Evolutionary conservation across 2,329 filamentous ascomycete species (phyloP).

Genomic region (Alternaria sp.): DNA sequence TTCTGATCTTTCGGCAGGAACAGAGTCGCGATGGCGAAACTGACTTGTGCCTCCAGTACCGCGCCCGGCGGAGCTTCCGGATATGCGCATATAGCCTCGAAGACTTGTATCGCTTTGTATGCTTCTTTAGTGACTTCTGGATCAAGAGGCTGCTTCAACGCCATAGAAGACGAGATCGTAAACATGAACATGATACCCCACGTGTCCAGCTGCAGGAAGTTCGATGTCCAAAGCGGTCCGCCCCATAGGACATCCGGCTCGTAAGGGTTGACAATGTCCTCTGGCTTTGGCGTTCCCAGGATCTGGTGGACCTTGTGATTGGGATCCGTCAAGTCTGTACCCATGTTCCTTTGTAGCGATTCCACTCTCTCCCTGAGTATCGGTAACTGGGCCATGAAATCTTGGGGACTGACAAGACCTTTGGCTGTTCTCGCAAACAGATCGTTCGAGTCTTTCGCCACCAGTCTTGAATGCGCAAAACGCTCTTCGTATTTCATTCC

Average conservation of each 20-base stretch:
- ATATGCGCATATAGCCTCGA: slow-evolving; percentile 78
- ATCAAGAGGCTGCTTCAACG: slow-evolving; percentile 58
- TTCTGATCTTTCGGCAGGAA: slow-evolving; percentile 78
- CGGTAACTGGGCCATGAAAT: slow-evolving; percentile 68
- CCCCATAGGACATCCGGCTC: slow-evolving; percentile 69
- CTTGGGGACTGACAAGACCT: slow-evolving; percentile 67
- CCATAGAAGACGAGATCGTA: slow-evolving; percentile 71
- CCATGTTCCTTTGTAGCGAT: slow-evolving; percentile 58
- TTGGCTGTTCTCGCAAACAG: slow-evolving; percentile 74
- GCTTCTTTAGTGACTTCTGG: slow-evolving; percentile 67
- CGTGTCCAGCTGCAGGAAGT: slow-evolving; percentile 77
- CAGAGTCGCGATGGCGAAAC: slow-evolving; percentile 75
- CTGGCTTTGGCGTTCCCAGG: slow-evolving; percentile 59
- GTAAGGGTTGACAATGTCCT: slow-evolving; percentile 78
- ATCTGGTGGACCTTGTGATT: slow-evolving; percentile 70
- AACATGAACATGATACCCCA: slow-evolving; percentile 82
- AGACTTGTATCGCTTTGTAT: slow-evolving; percentile 75
- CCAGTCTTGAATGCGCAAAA: slow-evolving; percentile 70
- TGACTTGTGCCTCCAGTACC: slow-evolving; percentile 75
- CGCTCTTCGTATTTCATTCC: slow-evolving; percentile 71
- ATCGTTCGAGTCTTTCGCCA: slow-evolving; percentile 80
- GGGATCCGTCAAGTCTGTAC: slow-evolving; percentile 66
- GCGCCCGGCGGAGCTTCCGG: slow-evolving; percentile 72
- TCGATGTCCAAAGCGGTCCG: slow-evolving; percentile 75
- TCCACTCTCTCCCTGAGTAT: slow-evolving; percentile 51